Evolutionary conservation across 495 filamentous ascomycete genomes (phyloP), one percentile per base, ranked within the genome.

Genomic region (Pseudoneurospora amorphoporcata): DNA sequence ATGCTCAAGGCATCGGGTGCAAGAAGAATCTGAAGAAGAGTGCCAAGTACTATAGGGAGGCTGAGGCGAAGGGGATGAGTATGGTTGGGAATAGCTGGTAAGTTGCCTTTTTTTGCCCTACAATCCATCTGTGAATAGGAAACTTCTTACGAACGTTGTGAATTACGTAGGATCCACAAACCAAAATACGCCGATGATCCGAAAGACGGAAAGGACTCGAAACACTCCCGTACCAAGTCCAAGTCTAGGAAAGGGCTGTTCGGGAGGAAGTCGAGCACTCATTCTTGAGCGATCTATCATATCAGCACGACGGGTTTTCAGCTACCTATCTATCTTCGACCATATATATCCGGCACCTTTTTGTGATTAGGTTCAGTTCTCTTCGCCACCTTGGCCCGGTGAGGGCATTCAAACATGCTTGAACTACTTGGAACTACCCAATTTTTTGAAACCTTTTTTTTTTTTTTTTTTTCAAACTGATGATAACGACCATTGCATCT

Each of bases 51-150:
- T 99, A 99, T 77, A 89, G 95, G 3, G 85, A 90, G 84, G 95
- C 95, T 0, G 95, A 97, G 79, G 88, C 88, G 37, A 95, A 94
- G 83, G 95, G 95, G 16, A 93, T 97, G 86, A 96, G 89, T 78
- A 98, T 99, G 94, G 91, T 97, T 65, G 95, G 95, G 45, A 98
- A 98, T 80, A 95, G 92, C 84, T 99, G 95, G 95, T 97, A 86
- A 70, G 92, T 86, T 69, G 35, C 43, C 37, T n/a, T 14, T n/a
- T 37, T 10, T 43, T 2, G 39, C 1, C 1, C 14, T 0, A 6
- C 3, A 29, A 1, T 4, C 7, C 1, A 1, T 4, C 7, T 0
- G 1, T 12, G 4, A 19, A 10, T 47, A 35, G 0, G 32, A n/a
- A 16, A 69, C 32, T 39, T 12, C 32, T 39, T 12, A 53, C 73